Conservation (phyloP, 2,329 filamentous ascomycete species). For the Cladobotryum protrusum region DNA sequence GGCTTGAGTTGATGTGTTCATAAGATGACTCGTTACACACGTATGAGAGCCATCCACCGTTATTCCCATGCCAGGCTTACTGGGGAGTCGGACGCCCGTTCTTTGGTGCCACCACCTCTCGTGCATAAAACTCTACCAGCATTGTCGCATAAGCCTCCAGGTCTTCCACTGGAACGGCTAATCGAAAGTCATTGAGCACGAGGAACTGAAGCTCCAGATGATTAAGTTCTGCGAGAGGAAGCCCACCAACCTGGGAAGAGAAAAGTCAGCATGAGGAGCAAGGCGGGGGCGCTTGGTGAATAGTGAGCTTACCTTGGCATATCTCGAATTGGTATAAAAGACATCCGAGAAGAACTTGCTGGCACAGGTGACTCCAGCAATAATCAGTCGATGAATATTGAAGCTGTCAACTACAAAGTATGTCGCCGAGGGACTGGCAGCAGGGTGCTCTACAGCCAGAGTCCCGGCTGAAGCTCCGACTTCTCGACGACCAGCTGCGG, state of each 20-base stretch:
- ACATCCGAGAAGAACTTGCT: slow-evolving; percentile 99
- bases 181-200: slow-evolving; percentile 88
- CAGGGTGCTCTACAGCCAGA: slow-evolving; percentile 16
- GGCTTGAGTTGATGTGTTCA: too few species aligned
- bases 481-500: slow-evolving; percentile 15
- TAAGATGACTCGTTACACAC: too few species aligned
- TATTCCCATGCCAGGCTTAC: background rate
- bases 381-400: slow-evolving; percentile 95
- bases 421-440: slow-evolving; percentile 34
- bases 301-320: slow-evolving; percentile 73
- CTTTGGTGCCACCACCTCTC: slow-evolving; percentile 61
- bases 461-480: background rate
- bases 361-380: slow-evolving; percentile 93
- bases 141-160: slow-evolving; percentile 96
- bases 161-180: slow-evolving; percentile 89
- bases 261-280: slow-evolving; percentile 10
- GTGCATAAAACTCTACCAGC: slow-evolving; percentile 95
- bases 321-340: slow-evolving; percentile 98
- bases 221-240: slow-evolving; percentile 88
- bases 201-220: slow-evolving; percentile 95
- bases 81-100: background rate
- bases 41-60: too few species aligned
- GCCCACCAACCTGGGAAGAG: slow-evolving; percentile 70
- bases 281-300: background rate
- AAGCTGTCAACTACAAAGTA: slow-evolving; percentile 96